phyloP scores from a whole-genome alignment of 768 basidiomycete species.

The Fistulinella prunicolor region DNA sequence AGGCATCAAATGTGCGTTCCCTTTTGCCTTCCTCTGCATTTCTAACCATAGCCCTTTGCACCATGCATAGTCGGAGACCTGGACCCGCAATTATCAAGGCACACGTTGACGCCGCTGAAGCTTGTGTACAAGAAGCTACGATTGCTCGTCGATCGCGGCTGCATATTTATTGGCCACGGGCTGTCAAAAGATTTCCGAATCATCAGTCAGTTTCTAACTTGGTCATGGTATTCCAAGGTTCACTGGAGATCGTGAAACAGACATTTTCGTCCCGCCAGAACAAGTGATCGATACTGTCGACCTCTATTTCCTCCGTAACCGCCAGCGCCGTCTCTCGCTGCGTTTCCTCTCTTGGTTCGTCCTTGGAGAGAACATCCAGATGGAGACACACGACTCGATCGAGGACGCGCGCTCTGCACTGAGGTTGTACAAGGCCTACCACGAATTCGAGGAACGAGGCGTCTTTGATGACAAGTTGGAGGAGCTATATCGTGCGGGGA shows the following conservation, averaged over 20 bases:
- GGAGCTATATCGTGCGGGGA: constrained; percentile 74
- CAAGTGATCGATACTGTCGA: constrained; percentile 98
- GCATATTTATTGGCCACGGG: constrained; percentile 96
- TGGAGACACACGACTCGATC: constrained; percentile 95
- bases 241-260: constrained; percentile 49
- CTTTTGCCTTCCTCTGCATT: not conserved
- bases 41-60: constrained; percentile 7
- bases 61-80: constrained; percentile 77
- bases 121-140: constrained; percentile 98
- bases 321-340: constrained; percentile 86
- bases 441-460: constrained; percentile 69
- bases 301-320: constrained; percentile 79
- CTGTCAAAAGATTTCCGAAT: constrained; percentile 97
- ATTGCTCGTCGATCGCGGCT: constrained; percentile 88
- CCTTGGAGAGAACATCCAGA: constrained; percentile 89
- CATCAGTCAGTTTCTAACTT: constrained; percentile 67
- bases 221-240: not conserved
- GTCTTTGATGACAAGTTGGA: constrained; percentile 87
- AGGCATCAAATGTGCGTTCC: constrained; percentile 80
- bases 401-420: constrained; percentile 91
- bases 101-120: constrained; percentile 93
- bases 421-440: constrained; percentile 78
- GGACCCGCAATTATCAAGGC: constrained; percentile 75
- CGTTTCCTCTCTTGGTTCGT: constrained; percentile 94
- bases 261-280: constrained; percentile 92